A percentile compares a stretch with the other conserved stretches of the same genome.
These are phyloP conservation scores for Mycena kentingensis DNA, from an alignment of 768 basidiomycete genomes.

Conservation along the genomic window DNA sequence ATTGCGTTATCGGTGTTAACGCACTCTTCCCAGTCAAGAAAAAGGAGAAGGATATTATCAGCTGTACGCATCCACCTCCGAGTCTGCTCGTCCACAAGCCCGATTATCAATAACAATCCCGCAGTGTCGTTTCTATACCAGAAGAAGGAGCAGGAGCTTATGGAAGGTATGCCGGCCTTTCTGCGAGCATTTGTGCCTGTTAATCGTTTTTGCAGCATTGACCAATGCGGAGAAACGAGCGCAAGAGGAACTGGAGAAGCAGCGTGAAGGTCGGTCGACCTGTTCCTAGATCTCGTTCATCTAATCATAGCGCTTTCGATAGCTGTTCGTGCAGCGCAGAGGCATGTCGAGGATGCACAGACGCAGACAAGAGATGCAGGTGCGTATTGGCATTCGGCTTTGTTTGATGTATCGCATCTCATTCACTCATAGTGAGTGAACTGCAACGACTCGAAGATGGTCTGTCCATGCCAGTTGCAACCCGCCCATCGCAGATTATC, in stretches of 20 bases:
- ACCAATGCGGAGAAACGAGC: conserved; percentile 15
- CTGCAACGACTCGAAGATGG: conserved; percentile 18
- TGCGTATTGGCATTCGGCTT: not conserved
- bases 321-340: conserved; percentile 17
- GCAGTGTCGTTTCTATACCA: conserved; percentile 23
- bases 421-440: conserved; percentile 13
- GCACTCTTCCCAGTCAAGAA: conserved; percentile 22
- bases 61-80: conserved; percentile 19
- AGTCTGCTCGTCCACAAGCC: not conserved
- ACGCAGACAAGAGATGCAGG: conserved; percentile 19
- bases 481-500: too few relatives aligned
- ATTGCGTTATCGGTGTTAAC: not conserved
- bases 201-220: conserved; percentile 5
- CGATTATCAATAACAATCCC: not conserved
- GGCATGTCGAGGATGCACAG: conserved; percentile 21
- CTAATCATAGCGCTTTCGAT: not conserved
- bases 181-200: not conserved
- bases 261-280: conserved; percentile 16
- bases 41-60: conserved; percentile 24
- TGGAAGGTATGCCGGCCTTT: conserved; percentile 9
- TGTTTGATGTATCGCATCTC: too few relatives aligned
- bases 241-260: conserved; percentile 17
- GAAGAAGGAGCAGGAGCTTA: conserved; percentile 21
- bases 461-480: not conserved
- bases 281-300: not conserved